These are phyloP conservation scores for Sporothrix schenckii DNA, from an alignment of 2,329 filamentous ascomycete genomes.

Conservation along the genomic window DNA sequence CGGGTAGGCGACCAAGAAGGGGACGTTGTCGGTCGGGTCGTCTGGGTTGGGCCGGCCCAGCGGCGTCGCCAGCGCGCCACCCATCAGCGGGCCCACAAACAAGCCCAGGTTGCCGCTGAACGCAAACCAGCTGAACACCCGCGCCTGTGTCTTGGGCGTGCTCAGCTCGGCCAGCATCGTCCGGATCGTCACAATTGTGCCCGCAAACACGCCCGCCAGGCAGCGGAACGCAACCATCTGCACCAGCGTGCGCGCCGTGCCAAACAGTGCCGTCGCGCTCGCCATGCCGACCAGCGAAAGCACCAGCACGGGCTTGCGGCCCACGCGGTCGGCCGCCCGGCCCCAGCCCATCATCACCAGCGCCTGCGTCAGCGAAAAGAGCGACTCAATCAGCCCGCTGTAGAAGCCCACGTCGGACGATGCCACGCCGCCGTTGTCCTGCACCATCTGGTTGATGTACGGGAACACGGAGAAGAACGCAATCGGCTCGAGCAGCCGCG, in stretches of 20 bases:
- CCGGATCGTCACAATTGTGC: slow-evolving; percentile 72
- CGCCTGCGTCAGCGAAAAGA: slow-evolving; percentile 77
- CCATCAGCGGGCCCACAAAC: slow-evolving; percentile 69
- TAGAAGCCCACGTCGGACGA: slow-evolving; percentile 77
- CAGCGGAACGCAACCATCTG: slow-evolving; percentile 77
- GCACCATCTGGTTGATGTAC: slow-evolving; percentile 77
- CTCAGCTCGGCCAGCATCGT: slow-evolving; percentile 77
- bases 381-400: slow-evolving; percentile 71
- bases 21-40: slow-evolving; percentile 36
- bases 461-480: slow-evolving; percentile 85
- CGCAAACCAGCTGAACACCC: slow-evolving; percentile 75
- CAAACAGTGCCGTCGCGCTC: slow-evolving; percentile 66
- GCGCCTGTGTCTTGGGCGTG: slow-evolving; percentile 69
- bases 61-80: slow-evolving; percentile 70
- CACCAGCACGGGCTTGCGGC: slow-evolving; percentile 51
- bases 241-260: slow-evolving; percentile 65
- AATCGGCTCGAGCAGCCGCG: slow-evolving; percentile 72
- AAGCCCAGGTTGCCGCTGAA: slow-evolving; percentile 75
- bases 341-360: slow-evolving; percentile 78
- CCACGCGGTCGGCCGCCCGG: slow-evolving; percentile 60
- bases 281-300: slow-evolving; percentile 66
- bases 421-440: slow-evolving; percentile 63
- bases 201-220: slow-evolving; percentile 72
- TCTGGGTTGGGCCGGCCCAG: slow-evolving; percentile 59
- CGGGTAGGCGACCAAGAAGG: slow-evolving; percentile 66